These are phyloP conservation scores for Filobasidium floriforme DNA, from an alignment of 768 basidiomycete genomes.

Conservation along the genomic window DNA sequence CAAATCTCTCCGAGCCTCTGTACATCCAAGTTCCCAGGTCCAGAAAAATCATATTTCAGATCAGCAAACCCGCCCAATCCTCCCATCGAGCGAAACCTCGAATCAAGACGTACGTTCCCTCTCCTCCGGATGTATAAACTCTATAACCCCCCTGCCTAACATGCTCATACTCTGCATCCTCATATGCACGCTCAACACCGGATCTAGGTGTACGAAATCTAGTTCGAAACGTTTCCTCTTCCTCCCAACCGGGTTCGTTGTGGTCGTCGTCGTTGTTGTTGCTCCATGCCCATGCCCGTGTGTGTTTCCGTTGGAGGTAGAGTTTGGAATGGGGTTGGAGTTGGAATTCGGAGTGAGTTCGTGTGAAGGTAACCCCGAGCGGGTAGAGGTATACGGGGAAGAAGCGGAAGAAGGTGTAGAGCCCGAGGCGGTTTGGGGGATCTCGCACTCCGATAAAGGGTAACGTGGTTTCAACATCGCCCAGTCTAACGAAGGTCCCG, in stretches of 20 bases:
- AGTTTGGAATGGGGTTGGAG: neutral
- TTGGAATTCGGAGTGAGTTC: conserved; percentile 8
- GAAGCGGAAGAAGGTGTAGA: conserved; percentile 4
- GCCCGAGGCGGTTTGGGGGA: neutral
- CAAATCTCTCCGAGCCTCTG: conserved; percentile 41
- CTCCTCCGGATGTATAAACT: conserved; percentile 44
- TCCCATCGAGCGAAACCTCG: neutral
- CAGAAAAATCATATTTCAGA: too few species aligned
- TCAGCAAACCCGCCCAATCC: neutral
- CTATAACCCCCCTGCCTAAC: conserved; percentile 41
- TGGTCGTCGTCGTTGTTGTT: neutral
- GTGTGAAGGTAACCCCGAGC: neutral
- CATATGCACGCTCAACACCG: conserved; percentile 40
- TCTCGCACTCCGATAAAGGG: conserved; percentile 1
- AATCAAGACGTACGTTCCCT: conserved; percentile 36
- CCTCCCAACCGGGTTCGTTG: neutral
- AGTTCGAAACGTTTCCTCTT: conserved; percentile 31
- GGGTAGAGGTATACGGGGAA: neutral
- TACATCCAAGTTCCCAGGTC: too few species aligned
- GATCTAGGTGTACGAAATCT: conserved; percentile 42
- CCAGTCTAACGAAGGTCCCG: conserved; percentile 15
- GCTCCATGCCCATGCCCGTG: neutral
- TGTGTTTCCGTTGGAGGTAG: neutral
- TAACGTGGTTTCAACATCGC: conserved; percentile 19
- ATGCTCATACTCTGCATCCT: conserved; percentile 37